These are phyloP conservation scores for Lachnellula occidentalis DNA, from an alignment of 2,329 filamentous ascomycete species.

Conservation along the genomic window DNA sequence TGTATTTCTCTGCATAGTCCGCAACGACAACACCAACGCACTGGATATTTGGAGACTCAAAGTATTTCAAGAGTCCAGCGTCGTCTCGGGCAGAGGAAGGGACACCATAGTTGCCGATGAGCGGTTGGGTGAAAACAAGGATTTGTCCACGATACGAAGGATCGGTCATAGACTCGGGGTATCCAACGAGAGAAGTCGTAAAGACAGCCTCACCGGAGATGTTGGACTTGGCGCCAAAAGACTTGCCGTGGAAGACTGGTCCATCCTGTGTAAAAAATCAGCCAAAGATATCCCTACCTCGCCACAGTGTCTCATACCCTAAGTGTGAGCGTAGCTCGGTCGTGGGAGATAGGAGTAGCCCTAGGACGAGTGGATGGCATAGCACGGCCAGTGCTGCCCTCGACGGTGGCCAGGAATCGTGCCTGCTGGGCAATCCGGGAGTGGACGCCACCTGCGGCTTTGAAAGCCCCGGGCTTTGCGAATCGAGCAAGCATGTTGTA, in stretches of 20 bases:
- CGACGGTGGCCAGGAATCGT: conserved; percentile 59
- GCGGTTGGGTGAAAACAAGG: conserved; percentile 92
- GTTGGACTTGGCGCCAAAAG: conserved; percentile 93
- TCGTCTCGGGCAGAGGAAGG: conserved; percentile 80
- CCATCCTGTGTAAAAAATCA: conserved; percentile 60
- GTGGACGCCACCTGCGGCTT: conserved; percentile 30
- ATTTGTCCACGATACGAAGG: conserved; percentile 92
- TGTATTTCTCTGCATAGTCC: conserved; percentile 89
- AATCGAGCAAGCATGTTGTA: conserved; percentile 57
- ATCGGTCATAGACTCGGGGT: conserved; percentile 91
- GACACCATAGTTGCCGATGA: conserved; percentile 98
- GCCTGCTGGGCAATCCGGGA: conserved; percentile 31
- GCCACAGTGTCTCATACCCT: conserved; percentile 49
- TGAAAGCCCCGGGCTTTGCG: conserved; percentile 47
- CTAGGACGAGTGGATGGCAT: conserved; percentile 54
- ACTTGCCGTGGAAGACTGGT: conserved; percentile 91
- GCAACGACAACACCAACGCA: conserved; percentile 93
- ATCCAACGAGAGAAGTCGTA: conserved; percentile 95
- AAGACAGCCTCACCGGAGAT: conserved; percentile 98
- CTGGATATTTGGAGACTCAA: conserved; percentile 96
- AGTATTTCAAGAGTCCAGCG: conserved; percentile 91
- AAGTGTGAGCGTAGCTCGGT: conserved; percentile 91
- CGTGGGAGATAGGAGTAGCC: conserved; percentile 63
- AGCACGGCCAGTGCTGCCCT: conserved; percentile 63
- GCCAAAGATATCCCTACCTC: conserved; percentile 7